Conservation (phyloP, 1,284 basidiomycete genomes). For the Boletus smithii region DNA sequence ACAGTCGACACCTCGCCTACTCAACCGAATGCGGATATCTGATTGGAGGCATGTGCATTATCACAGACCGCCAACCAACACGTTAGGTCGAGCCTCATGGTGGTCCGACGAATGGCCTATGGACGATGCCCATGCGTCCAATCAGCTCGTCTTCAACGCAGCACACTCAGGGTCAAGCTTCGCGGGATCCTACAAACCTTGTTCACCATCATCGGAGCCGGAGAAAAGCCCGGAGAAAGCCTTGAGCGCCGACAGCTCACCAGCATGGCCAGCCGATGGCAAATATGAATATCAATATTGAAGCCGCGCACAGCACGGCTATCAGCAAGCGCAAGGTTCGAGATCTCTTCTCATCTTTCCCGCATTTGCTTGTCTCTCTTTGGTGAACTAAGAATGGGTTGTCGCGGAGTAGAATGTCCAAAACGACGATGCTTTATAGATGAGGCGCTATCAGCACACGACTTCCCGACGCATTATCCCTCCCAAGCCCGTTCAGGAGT, state of each 20-base stretch:
- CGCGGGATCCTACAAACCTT: constrained; percentile 20
- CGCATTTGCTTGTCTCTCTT: constrained; percentile 24
- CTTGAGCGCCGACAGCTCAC: constrained; percentile 31
- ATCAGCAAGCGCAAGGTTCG: constrained; percentile 31
- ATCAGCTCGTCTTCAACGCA: neutral
- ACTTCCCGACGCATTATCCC: constrained; percentile 14
- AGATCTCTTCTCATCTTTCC: constrained; percentile 25
- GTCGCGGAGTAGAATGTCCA: constrained; percentile 28
- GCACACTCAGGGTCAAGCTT: constrained; percentile 22
- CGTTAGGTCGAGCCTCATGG: no score
- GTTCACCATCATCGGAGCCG: constrained; percentile 23
- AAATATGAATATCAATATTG: constrained; percentile 31
- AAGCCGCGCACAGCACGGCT: constrained; percentile 31
- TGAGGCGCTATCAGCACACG: constrained; percentile 18
- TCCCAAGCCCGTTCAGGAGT: constrained; percentile 5
- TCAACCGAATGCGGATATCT: no score
- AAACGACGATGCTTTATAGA: constrained; percentile 29
- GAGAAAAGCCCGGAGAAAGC: constrained; percentile 23
- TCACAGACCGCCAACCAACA: neutral
- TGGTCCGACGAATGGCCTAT: no score
- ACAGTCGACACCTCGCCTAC: neutral
- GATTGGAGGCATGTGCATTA: no score
- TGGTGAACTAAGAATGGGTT: constrained; percentile 15
- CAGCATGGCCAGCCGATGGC: constrained; percentile 30
- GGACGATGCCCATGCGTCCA: no score